Conservation (phyloP, 805 yeast species). For the Candida bentonensis region DNA sequence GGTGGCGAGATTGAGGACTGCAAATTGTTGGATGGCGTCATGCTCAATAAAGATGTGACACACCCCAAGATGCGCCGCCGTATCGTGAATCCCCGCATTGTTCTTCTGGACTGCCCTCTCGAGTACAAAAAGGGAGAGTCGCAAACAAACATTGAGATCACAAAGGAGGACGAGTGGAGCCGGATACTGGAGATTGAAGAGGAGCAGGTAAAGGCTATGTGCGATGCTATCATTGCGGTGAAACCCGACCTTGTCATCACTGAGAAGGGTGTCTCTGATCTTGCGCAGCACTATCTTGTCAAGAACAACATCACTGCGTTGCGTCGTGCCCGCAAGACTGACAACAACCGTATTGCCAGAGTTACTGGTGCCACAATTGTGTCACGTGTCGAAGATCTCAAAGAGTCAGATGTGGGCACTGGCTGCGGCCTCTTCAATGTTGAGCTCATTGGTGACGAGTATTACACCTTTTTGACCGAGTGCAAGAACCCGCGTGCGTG, state of each 20-base stretch:
- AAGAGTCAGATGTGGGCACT: constrained; percentile 80
- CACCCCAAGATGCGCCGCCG: constrained; percentile 94
- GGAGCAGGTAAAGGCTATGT: constrained; percentile 81
- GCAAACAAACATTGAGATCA: constrained; percentile 93
- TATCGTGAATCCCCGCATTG: constrained; percentile 78
- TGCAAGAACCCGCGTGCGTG: constrained; percentile 86
- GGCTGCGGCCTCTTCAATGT: constrained; percentile 85
- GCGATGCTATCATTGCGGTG: constrained; percentile 69
- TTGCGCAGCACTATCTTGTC: constrained; percentile 91
- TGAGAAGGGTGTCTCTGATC: constrained; percentile 95
- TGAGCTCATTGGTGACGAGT: constrained; percentile 94
- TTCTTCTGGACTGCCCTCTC: constrained; percentile 87
- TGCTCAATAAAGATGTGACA: constrained; percentile 93
- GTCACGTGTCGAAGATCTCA: constrained; percentile 86
- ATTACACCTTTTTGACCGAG: constrained; percentile 70
- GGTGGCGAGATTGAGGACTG: constrained; percentile 95
- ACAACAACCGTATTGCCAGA: constrained; percentile 90
- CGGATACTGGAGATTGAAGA: constrained; percentile 92
- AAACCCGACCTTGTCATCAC: constrained; percentile 93
- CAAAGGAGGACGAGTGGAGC: constrained; percentile 93
- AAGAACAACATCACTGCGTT: constrained; percentile 88
- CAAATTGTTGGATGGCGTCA: constrained; percentile 75
- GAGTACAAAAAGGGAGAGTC: constrained; percentile 99
- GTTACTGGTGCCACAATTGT: constrained; percentile 97
- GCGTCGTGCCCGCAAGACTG: constrained; percentile 90